Evolutionary conservation across 192 early-diverging fungal genomes (phyloP).

Genomic region (Coemansia sp.): DNA sequence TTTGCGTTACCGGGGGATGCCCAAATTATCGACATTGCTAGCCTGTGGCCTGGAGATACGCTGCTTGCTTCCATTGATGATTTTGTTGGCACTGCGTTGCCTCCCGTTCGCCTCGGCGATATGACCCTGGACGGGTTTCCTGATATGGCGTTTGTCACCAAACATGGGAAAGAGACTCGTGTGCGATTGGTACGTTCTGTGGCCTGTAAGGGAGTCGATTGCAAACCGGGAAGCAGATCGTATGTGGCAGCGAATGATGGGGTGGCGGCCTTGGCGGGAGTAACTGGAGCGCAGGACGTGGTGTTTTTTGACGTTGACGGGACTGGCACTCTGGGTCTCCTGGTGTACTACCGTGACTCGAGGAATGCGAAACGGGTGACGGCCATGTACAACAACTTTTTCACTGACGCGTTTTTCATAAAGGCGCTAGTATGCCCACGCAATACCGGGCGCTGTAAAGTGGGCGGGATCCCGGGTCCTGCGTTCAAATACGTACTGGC

Average conservation of each 20-base stretch:
- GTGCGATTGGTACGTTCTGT: slow-evolving; percentile 69
- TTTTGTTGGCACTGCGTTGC: slow-evolving; percentile 57
- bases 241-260: slow-evolving; percentile 66
- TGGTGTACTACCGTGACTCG: slow-evolving; percentile 57
- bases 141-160: slow-evolving; percentile 70
- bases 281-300: slow-evolving; percentile 57
- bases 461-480: slow-evolving; percentile 79
- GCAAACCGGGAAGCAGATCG: slow-evolving; percentile 48
- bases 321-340: slow-evolving; percentile 77
- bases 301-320: slow-evolving; percentile 88
- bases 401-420: slow-evolving; percentile 92
- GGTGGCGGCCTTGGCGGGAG: slow-evolving; percentile 57
- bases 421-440: slow-evolving; percentile 65
- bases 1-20: slow-evolving; percentile 38
- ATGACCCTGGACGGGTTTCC: slow-evolving; percentile 90
- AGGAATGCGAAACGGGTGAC: slow-evolving; percentile 42
- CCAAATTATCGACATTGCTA: slow-evolving; percentile 23
- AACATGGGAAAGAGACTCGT: slow-evolving; percentile 38
- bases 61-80: slow-evolving; percentile 43
- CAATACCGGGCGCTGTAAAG: slow-evolving; percentile 71
- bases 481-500: slow-evolving; percentile 85
- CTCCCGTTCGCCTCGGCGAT: slow-evolving; percentile 67
- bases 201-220: slow-evolving; percentile 42
- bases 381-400: slow-evolving; percentile 83
- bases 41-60: slow-evolving; percentile 53